Percentiles rank a stretch among this genome's conserved stretches.
Conservation (phyloP, 2,329 filamentous ascomycete genomes). For the Exophiala oligosperma region DNA sequence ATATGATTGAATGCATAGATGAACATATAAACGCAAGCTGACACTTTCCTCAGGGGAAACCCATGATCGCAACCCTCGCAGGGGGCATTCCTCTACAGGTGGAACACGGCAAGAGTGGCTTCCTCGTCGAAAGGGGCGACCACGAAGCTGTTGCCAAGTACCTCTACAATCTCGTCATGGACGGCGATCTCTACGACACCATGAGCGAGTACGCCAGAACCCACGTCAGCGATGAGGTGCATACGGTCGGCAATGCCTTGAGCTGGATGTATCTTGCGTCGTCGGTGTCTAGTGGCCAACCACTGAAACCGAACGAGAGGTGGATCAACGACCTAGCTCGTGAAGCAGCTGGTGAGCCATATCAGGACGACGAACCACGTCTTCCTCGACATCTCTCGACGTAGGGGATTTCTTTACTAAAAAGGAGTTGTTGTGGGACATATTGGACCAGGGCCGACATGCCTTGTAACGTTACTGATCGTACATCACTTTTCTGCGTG, state of each 20-base stretch:
- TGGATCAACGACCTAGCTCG: constrained; percentile 77
- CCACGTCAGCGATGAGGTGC: constrained; percentile 77
- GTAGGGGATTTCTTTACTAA: neutral
- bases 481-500: too few relatives aligned
- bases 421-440: neutral
- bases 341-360: constrained; percentile 61
- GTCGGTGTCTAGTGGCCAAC: constrained; percentile 60
- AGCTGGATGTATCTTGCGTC: constrained; percentile 76
- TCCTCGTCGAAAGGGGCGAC: constrained; percentile 71
- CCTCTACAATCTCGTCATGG: constrained; percentile 65
- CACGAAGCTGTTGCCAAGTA: constrained; percentile 67
- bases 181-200: constrained; percentile 62
- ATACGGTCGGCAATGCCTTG: constrained; percentile 76
- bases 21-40: neutral
- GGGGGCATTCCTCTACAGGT: constrained; percentile 83
- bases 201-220: constrained; percentile 65
- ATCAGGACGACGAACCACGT: constrained; percentile 59
- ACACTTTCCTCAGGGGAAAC: constrained; percentile 53
- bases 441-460: too few relatives aligned
- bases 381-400: constrained; percentile 49
- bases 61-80: constrained; percentile 71
- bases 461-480: too few relatives aligned
- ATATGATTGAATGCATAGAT: neutral
- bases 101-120: constrained; percentile 69
- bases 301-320: constrained; percentile 58